Percentiles rank a stretch among this genome's conserved stretches.
phyloP scores from a whole-genome alignment of 805 yeast species.

The Candida xyloterini region DNA sequence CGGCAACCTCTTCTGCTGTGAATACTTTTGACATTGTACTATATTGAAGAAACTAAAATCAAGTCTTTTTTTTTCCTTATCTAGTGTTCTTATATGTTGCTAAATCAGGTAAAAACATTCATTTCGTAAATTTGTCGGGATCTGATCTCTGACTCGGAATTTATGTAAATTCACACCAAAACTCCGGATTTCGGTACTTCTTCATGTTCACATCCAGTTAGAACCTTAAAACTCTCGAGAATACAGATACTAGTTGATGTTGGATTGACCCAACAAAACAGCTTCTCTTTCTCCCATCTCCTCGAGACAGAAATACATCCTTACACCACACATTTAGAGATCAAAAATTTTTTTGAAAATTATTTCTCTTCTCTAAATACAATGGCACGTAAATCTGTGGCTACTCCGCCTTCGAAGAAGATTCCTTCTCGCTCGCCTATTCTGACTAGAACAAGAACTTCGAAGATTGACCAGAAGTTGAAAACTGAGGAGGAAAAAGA shows the following conservation, averaged over 20 bases:
- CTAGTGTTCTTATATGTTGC: constrained; percentile 8
- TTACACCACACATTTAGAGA: constrained; percentile 6
- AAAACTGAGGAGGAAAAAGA: constrained; percentile 6
- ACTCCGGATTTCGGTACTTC: neutral
- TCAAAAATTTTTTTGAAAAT: constrained; percentile 6
- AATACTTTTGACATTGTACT: constrained; percentile 46
- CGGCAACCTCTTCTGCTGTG: constrained; percentile 64
- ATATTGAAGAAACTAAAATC: constrained; percentile 1
- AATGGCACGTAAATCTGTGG: constrained; percentile 11
- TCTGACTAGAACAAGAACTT: constrained; percentile 21
- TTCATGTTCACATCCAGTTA: neutral
- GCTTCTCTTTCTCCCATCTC: too few species aligned
- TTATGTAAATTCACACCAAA: neutral
- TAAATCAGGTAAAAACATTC: constrained; percentile 11
- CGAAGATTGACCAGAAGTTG: constrained; percentile 9
- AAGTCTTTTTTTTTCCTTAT: constrained; percentile 7
- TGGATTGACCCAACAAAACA: constrained; percentile 1
- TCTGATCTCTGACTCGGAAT: neutral
- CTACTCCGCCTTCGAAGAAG: constrained; percentile 16
- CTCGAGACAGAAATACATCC: neutral
- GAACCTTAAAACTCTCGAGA: neutral
- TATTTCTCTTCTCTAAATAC: constrained; percentile 1
- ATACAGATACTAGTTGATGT: too few species aligned
- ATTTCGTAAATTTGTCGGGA: neutral
- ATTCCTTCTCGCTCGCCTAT: constrained; percentile 24